Conservation (phyloP, 2,329 filamentous ascomycete genomes). For the Fusarium subglutinans region DNA sequence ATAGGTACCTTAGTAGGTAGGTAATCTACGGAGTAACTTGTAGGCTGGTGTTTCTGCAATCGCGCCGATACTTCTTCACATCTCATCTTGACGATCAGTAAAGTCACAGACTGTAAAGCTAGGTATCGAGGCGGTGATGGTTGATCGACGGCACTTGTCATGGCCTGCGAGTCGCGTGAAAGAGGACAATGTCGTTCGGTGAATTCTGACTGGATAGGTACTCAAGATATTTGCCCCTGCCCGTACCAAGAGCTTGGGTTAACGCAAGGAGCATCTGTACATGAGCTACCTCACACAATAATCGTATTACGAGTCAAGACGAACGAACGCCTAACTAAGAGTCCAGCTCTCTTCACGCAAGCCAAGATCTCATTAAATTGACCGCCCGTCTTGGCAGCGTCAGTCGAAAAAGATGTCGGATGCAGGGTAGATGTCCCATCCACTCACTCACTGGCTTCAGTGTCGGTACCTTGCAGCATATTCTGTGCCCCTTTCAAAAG, state of each 20-base stretch:
- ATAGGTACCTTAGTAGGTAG: too few species aligned
- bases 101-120: not conserved
- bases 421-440: constrained; percentile 15
- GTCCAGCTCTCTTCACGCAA: not conserved
- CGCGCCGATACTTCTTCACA: too few species aligned
- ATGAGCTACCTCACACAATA: not conserved
- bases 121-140: not conserved
- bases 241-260: not conserved
- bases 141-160: constrained; percentile 15
- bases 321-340: not conserved
- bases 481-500: not conserved
- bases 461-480: constrained; percentile 16
- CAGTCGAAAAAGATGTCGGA: not conserved
- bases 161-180: not conserved
- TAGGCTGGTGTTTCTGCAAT: not conserved
- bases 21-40: not conserved
- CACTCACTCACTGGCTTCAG: not conserved
- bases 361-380: not conserved
- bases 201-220: not conserved
- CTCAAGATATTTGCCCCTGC: not conserved
- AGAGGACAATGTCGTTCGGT: not conserved
- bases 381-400: not conserved
- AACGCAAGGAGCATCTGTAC: not conserved
- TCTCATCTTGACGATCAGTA: not conserved
- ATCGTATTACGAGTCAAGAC: not conserved